Conservation (phyloP, 805 yeast genomes). For the Lipomyces starkeyi region DNA sequence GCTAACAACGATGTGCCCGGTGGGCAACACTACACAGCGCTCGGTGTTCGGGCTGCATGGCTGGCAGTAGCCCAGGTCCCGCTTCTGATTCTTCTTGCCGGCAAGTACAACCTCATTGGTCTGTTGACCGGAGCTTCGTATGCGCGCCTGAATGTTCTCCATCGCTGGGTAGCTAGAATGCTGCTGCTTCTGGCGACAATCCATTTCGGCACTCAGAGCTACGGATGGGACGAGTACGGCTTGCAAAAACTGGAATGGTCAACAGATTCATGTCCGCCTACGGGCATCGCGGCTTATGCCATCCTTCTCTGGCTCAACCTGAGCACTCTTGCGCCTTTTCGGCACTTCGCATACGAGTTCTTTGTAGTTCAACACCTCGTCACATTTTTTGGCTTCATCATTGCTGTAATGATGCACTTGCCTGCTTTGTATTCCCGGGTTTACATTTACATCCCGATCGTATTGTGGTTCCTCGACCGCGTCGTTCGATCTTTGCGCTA, state of each 20-base stretch:
- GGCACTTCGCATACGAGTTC: constrained; percentile 36
- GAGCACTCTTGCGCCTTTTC: constrained; percentile 45
- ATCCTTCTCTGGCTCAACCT: constrained; percentile 37
- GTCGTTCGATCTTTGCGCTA: constrained; percentile 23
- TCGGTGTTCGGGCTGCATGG: constrained; percentile 39
- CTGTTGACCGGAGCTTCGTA: constrained; percentile 34
- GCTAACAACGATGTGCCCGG: neutral
- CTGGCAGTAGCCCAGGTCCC: constrained; percentile 39
- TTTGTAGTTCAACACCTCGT: constrained; percentile 38
- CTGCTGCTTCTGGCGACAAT: constrained; percentile 37
- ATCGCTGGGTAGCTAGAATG: constrained; percentile 40
- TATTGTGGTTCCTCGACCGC: constrained; percentile 32
- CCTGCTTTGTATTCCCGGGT: constrained; percentile 32
- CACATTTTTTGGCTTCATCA: constrained; percentile 36
- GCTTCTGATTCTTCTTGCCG: constrained; percentile 35
- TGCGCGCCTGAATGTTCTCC: constrained; percentile 31
- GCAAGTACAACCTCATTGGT: constrained; percentile 30
- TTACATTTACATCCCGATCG: constrained; percentile 35
- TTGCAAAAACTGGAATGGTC: constrained; percentile 19
- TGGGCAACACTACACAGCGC: constrained; percentile 25
- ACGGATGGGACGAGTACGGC: constrained; percentile 27
- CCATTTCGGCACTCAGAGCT: constrained; percentile 35
- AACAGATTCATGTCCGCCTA: constrained; percentile 26
- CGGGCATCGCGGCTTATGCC: constrained; percentile 38
- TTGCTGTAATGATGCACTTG: constrained; percentile 32